Evolutionary conservation across 176 grass and related monocot species (phyloP).

Genomic region (Eremochloa ophiuroides): DNA sequence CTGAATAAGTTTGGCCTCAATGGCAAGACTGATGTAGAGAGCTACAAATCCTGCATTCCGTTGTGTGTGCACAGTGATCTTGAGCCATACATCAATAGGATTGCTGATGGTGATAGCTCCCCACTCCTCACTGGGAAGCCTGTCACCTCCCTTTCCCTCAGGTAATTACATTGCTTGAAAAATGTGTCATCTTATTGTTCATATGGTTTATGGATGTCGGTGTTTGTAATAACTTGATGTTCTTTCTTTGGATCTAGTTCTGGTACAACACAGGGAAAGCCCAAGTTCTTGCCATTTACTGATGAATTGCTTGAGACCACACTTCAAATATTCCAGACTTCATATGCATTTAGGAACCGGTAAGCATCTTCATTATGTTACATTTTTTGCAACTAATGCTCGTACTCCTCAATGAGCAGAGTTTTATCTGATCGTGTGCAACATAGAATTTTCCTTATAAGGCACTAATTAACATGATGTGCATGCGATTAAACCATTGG

Average conservation of each 20-base stretch:
- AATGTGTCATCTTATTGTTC: neutral
- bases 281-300: constrained; percentile 88
- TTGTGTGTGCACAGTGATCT: constrained; percentile 67
- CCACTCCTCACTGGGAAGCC: constrained; percentile 79
- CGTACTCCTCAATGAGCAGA: neutral
- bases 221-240: neutral
- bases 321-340: constrained; percentile 76
- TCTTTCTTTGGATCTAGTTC: constrained; percentile 53
- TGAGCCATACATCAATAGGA: constrained; percentile 69
- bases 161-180: constrained; percentile 31
- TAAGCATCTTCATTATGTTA: constrained; percentile 14
- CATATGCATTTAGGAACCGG: constrained; percentile 93
- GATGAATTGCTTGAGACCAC: constrained; percentile 87
- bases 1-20: constrained; percentile 58
- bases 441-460: neutral
- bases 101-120: constrained; percentile 52
- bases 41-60: constrained; percentile 73
- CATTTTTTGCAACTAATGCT: neutral
- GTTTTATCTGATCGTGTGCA: neutral
- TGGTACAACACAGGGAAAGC: constrained; percentile 92
- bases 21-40: constrained; percentile 70
- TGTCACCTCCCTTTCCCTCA: constrained; percentile 74
- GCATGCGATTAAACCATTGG: neutral
- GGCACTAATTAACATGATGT: neutral
- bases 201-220: neutral